phyloP scores from a whole-genome alignment of 148 eudicot species.

The Camellia lanceoleosa region DNA sequence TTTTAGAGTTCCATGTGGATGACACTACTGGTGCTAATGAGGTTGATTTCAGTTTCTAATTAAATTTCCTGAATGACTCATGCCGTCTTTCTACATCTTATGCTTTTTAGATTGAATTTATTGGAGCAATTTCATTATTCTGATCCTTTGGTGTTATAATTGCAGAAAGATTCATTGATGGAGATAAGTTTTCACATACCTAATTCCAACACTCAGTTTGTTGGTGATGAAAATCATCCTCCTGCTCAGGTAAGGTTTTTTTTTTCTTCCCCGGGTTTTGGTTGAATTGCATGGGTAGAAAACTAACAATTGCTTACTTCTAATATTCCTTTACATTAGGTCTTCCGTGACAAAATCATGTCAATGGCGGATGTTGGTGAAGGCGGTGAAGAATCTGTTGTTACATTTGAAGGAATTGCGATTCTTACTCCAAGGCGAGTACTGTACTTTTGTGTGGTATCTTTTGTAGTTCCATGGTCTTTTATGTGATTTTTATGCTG shows the following conservation, averaged over 20 bases:
- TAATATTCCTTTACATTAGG: constrained; percentile 35
- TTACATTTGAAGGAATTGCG: constrained; percentile 83
- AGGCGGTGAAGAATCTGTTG: constrained; percentile 90
- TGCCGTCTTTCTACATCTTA: not conserved
- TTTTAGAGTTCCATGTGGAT: constrained; percentile 95
- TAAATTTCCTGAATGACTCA: not conserved
- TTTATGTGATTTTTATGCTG: not conserved
- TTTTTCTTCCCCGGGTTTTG: not conserved
- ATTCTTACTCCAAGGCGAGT: constrained; percentile 90
- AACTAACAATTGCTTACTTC: not conserved
- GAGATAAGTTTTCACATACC: constrained; percentile 95
- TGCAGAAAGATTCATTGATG: constrained; percentile 98
- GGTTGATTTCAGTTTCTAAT: constrained; percentile 39
- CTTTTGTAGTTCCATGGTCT: not conserved
- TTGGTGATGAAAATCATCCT: constrained; percentile 92
- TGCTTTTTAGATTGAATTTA: not conserved
- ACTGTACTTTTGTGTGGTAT: not conserved
- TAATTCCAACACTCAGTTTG: constrained; percentile 86
- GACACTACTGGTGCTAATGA: constrained; percentile 96
- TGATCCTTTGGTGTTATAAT: constrained; percentile 2
- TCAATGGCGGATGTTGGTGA: constrained; percentile 91
- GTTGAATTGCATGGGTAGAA: not conserved
- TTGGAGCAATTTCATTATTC: not conserved
- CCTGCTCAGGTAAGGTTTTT: constrained; percentile 68
- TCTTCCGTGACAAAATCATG: constrained; percentile 85